Evolutionary conservation across 768 basidiomycete species (phyloP), one percentile per base, ranked within the genome.

Genomic region (Boletus rubropictus): DNA sequence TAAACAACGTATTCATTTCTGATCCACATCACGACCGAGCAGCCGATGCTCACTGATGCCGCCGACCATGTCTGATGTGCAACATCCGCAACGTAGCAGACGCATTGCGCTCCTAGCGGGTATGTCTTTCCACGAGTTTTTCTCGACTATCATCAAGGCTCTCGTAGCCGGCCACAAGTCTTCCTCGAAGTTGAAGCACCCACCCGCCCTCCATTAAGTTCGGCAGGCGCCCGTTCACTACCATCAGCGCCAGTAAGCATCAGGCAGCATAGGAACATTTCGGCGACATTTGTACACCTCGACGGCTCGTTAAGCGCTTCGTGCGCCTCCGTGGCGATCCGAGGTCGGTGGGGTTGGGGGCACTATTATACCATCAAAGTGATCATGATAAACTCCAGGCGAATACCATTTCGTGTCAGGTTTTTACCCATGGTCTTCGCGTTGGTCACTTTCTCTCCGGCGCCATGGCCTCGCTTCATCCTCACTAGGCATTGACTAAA

Each of bases 61-160:
- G 28, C 44, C 42, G 25, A 49, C 37, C 45, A 22, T 33, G 41
- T 46, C 48, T 58, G 34, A 54, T 54, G 59, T 34, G 43, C 59
- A 62, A 60, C 62, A 44, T 60, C 60, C 58, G 56, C 60, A 38
- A 60, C 58, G 50, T 60, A 59, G 50, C 49, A 44, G 35, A 48
- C 44, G 49, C 58, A 46, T 46, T 50, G 50, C 56, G 39, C 9
- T 24, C 14, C 32, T 37, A n/a, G 27, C 34, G 29, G 32, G 47
- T 44, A 48, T 41, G 39, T 25, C 34, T 40, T 20, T 37, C 56
- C 56, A 58, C 50, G 59, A 54, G 56, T 46, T 45, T 45, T 38
- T 46, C 28, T 25, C 34, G 52, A 37, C 58, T 48, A 21, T 39
- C 56, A 48, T 48, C 29, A 43, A 37, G n/a, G 14, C 49, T 29